Conservation (phyloP, 352 stramenopile genomes). For the Pythium biforme region DNA sequence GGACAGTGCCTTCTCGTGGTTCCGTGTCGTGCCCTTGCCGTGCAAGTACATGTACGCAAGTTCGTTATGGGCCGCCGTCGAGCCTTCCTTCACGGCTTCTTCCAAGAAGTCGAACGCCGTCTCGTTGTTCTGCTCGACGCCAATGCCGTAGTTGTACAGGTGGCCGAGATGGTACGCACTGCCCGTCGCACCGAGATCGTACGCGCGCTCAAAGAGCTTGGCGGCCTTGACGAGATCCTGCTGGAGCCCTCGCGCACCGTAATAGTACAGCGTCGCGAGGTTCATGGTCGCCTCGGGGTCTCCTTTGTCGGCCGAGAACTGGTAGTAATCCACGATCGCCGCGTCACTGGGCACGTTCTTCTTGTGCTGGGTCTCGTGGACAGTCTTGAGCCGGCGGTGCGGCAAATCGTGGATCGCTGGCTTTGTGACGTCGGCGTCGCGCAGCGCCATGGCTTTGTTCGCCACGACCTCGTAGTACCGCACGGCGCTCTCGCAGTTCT, state of each 20-base stretch:
- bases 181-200: constrained; percentile 66
- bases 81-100: constrained; percentile 75
- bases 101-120: constrained; percentile 73
- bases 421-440: constrained; percentile 52
- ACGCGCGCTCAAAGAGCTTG: constrained; percentile 68
- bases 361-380: constrained; percentile 76
- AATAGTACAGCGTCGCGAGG: constrained; percentile 85
- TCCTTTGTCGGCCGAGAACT: constrained; percentile 87
- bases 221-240: constrained; percentile 72
- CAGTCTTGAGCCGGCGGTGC: constrained; percentile 68
- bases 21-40: constrained; percentile 49
- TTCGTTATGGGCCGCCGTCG: constrained; percentile 76
- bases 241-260: constrained; percentile 64
- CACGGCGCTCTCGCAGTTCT: constrained; percentile 81
- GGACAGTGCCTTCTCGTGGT: constrained; percentile 59
- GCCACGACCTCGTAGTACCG: constrained; percentile 89
- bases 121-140: constrained; percentile 58
- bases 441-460: constrained; percentile 68
- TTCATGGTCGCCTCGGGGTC: constrained; percentile 81
- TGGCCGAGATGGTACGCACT: constrained; percentile 76
- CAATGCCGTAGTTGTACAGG: constrained; percentile 82
- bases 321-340: constrained; percentile 89
- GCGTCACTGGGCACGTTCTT: constrained; percentile 74
- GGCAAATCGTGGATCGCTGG: constrained; percentile 73
- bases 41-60: constrained; percentile 79